Evolutionary conservation across 495 filamentous ascomycete species (phyloP), one percentile per base, ranked within the genome.

Genomic region (Penicillium goetzii): DNA sequence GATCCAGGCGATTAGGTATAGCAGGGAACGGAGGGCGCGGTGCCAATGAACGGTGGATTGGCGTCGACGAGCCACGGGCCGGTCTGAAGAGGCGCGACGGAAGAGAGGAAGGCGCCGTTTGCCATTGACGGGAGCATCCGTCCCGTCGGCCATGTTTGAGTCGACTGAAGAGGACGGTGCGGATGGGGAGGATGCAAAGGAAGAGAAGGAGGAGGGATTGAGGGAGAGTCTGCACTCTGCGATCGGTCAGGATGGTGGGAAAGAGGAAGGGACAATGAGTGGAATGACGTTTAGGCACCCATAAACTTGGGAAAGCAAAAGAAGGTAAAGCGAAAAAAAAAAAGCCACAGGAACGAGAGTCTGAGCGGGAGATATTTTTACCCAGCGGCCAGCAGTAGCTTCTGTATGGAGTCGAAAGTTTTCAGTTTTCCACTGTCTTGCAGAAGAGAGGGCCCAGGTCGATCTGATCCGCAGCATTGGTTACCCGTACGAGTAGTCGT

Each of bases 1-100:
- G 62, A 92, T 80, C 67, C 88, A 83, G 12, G 90, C 83, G 40
- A 93, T 71, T 53, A 93, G 76, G 72, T 93, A 92, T 64, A 89
- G 82, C 59, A 90, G 74, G 15, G 88, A 85, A 34, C 89, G 86
- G n/a, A 89, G 62, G 15, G 86, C 26, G 5, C 78, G 80, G 57
- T 80, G 76, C 58, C 68, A 72, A 47, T 74, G 65, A 11, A 78
- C 76, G 25, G 71, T 80, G 11, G 74, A 68, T 19, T 58, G 59
- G 43, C 61, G 72, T 55, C 72, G 68, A 25, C 70, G 68, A 49
- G 69, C 70, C 40, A 63, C 47, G 23, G 76, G 71, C 33, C 69
- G 71, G 21, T 61, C 57, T 11, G 60, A 61, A 0, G 68, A 57
- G 56, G 68, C 50, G 61, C 71, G 72, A 36, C 61, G 66, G 57